Percentiles rank a stretch among this genome's conserved stretches.
phyloP scores from a whole-genome alignment of 176 grass and related monocot genomes.

The Lolium rigidum region DNA sequence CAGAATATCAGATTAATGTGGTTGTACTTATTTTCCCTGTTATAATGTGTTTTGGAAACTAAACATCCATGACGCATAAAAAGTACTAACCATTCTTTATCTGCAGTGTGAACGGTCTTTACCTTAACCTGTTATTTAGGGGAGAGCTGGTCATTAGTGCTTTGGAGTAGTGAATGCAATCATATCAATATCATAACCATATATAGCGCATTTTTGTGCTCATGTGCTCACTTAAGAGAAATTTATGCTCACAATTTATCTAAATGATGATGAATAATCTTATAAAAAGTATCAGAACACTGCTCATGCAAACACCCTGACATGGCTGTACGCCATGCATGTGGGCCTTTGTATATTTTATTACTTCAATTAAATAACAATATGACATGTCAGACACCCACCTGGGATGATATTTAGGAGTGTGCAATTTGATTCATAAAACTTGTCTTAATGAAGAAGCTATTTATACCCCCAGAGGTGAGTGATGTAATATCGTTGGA shows the following conservation, averaged over 20 bases:
- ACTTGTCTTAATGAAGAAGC: background rate
- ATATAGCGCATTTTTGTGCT: conserved; percentile 13
- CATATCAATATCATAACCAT: background rate
- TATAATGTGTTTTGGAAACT: background rate
- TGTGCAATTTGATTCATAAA: background rate
- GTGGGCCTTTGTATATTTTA: background rate
- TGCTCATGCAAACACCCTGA: conserved; percentile 12
- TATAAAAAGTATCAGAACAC: conserved; percentile 17
- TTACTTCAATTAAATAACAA: conserved; percentile 25
- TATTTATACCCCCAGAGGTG: background rate
- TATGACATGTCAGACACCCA: conserved; percentile 14
- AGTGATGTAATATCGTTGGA: background rate
- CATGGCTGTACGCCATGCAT: background rate
- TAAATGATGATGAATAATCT: background rate
- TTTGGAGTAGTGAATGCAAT: background rate
- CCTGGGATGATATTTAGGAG: background rate
- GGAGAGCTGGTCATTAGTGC: background rate
- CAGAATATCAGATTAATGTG: conserved; percentile 9
- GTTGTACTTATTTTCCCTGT: conserved; percentile 8
- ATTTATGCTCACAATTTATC: background rate
- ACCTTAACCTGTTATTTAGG: background rate
- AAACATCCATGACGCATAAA: background rate
- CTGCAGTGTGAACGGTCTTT: conserved; percentile 3
- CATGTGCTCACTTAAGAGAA: conserved; percentile 2
- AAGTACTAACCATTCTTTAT: background rate